phyloP scores from a whole-genome alignment of 108 stramenopile species.

The Hondaea fermentalgiana region DNA sequence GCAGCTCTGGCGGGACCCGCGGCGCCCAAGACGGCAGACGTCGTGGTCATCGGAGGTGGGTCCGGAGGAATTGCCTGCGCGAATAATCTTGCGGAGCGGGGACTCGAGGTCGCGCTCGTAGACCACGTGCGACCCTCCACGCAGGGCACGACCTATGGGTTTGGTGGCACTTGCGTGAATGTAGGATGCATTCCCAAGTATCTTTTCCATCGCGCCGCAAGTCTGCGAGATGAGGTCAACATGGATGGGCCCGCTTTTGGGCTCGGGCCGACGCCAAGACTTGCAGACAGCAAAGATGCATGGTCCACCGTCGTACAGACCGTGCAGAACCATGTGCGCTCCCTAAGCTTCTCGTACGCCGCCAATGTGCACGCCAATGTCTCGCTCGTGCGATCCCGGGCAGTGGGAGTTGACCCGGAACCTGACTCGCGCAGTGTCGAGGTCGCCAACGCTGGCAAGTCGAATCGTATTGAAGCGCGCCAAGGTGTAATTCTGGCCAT shows the following conservation, averaged over 20 bases:
- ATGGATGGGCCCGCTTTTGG: slow-evolving; percentile 63
- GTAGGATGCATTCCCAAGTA: slow-evolving; percentile 64
- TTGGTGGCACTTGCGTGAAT: slow-evolving; percentile 62
- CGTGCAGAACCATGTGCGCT: slow-evolving; percentile 43
- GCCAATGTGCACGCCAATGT: slow-evolving; percentile 12
- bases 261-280: slow-evolving; percentile 29
- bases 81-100: slow-evolving; percentile 38
- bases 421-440: neutral
- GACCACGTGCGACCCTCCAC: slow-evolving; percentile 47
- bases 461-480: neutral
- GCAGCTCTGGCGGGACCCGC: neutral
- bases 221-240: neutral
- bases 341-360: slow-evolving; percentile 50
- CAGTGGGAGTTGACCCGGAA: neutral
- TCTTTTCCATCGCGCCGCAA: slow-evolving; percentile 40
- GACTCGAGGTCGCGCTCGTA: slow-evolving; percentile 36
- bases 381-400: neutral
- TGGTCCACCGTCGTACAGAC: slow-evolving; percentile 27
- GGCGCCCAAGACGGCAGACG: neutral
- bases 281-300: neutral
- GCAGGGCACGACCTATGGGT: slow-evolving; percentile 44
- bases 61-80: neutral
- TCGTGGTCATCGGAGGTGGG: neutral
- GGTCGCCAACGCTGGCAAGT: neutral
- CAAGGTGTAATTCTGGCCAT: slow-evolving; percentile 79